phyloP scores from a whole-genome alignment of 169 alveolate genomes.

The Plasmodium gaboni region DNA sequence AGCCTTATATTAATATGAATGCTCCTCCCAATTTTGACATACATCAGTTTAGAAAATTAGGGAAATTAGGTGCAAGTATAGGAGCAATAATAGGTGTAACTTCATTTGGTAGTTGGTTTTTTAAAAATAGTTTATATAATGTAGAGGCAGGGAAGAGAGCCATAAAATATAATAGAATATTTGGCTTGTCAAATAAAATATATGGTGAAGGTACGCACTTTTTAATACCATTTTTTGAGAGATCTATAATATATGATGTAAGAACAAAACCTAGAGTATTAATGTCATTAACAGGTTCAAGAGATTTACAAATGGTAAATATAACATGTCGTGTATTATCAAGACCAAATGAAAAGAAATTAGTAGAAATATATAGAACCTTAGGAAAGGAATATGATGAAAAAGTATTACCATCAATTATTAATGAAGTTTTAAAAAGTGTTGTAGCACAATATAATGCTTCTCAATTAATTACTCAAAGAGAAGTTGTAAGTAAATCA shows the following conservation, averaged over 20 bases:
- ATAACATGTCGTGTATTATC: conserved; percentile 95
- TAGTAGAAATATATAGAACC: conserved; percentile 89
- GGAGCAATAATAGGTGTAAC: conserved; percentile 71
- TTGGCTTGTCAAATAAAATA: conserved; percentile 84
- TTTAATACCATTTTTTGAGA: conserved; percentile 95
- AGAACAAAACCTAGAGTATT: conserved; percentile 94
- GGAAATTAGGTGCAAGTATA: conserved; percentile 53
- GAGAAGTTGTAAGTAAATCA: conserved; percentile 94
- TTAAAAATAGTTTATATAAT: conserved; percentile 79
- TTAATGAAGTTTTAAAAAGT: conserved; percentile 96
- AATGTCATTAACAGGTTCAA: conserved; percentile 95
- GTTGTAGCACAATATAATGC: conserved; percentile 98
- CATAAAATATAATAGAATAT: conserved; percentile 90
- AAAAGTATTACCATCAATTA: conserved; percentile 97
- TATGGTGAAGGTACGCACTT: conserved; percentile 98
- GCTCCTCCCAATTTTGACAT: conserved; percentile 61
- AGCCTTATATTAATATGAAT: conserved; percentile 21
- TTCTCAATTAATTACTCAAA: conserved; percentile 95
- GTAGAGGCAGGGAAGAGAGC: conserved; percentile 98
- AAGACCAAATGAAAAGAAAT: conserved; percentile 92
- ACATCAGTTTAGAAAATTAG: conserved; percentile 43
- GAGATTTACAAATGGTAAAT: conserved; percentile 83
- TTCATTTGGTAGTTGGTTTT: conserved; percentile 72
- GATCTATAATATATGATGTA: conserved; percentile 95
- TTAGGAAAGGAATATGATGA: conserved; percentile 97